Conservation (phyloP, 805 yeast species). For the Candida andamanensis region DNA sequence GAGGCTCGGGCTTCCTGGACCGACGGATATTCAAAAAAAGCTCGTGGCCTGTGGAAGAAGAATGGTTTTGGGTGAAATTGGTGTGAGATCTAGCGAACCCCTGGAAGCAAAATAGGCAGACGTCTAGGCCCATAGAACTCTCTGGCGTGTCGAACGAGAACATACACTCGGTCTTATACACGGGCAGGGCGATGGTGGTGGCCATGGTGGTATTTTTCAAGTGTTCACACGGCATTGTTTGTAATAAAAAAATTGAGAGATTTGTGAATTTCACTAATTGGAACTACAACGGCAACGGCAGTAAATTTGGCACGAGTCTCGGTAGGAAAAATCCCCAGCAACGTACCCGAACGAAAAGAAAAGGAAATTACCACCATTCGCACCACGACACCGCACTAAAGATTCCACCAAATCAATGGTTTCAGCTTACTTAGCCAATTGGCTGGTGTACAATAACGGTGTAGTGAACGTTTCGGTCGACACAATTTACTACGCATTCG, state of each 20-base stretch:
- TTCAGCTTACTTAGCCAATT: slow-evolving; percentile 53
- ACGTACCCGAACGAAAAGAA: too few species aligned
- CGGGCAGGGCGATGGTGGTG: too few species aligned
- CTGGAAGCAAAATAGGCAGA: slow-evolving; percentile 71
- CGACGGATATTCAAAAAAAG: slow-evolving; percentile 57
- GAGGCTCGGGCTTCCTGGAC: slow-evolving; percentile 35
- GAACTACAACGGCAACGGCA: too few species aligned
- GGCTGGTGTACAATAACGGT: slow-evolving; percentile 44
- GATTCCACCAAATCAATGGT: slow-evolving; percentile 10
- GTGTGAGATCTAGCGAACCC: slow-evolving; percentile 49
- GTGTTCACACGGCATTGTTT: too few species aligned
- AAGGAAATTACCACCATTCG: too few species aligned
- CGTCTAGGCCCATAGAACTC: slow-evolving; percentile 56
- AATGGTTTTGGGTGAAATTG: slow-evolving; percentile 58
- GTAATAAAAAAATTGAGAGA: too few species aligned
- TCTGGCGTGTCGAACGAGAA: slow-evolving; percentile 73
- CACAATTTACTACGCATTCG: slow-evolving; percentile 75
- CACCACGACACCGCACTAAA: not conserved
- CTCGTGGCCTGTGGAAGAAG: slow-evolving; percentile 46
- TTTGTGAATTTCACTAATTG: too few species aligned
- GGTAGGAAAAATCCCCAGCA: too few species aligned
- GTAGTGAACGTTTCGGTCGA: too few species aligned
- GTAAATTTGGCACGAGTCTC: too few species aligned
- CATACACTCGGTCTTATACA: slow-evolving; percentile 83
- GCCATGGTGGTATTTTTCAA: too few species aligned